A percentile compares a stretch with the other conserved stretches of the same genome.
phyloP scores from a whole-genome alignment of 2,329 filamentous ascomycete genomes.

The Volutella citrinella region DNA sequence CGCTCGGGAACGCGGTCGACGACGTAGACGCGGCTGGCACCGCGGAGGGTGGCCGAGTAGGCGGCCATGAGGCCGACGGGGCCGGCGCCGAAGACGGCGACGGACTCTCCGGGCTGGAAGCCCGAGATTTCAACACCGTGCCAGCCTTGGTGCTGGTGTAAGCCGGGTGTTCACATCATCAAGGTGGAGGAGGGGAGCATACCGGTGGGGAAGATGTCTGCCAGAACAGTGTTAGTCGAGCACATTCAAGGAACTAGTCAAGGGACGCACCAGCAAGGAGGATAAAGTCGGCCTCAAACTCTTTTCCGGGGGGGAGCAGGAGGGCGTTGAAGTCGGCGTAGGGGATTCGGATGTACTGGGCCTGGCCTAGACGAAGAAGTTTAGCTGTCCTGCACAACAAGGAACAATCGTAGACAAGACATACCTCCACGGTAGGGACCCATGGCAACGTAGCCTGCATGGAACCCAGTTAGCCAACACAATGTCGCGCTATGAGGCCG shows the following conservation, averaged over 20 bases:
- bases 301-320: slow-evolving; percentile 56
- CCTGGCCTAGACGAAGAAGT: slow-evolving; percentile 41
- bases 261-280: slow-evolving; percentile 35
- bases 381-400: not conserved
- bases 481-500: not conserved
- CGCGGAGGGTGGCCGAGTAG: slow-evolving; percentile 58
- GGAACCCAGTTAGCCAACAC: slow-evolving; percentile 1
- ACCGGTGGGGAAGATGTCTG: slow-evolving; percentile 34
- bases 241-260: slow-evolving; percentile 39
- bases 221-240: too few relatives aligned
- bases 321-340: slow-evolving; percentile 67
- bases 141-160: slow-evolving; percentile 39
- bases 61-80: slow-evolving; percentile 66
- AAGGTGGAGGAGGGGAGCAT: not conserved
- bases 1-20: slow-evolving; percentile 62
- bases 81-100: slow-evolving; percentile 63
- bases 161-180: not conserved
- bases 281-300: slow-evolving; percentile 60
- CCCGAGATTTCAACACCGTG: slow-evolving; percentile 55
- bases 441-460: slow-evolving; percentile 58
- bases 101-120: slow-evolving; percentile 58
- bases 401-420: not conserved
- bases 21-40: slow-evolving; percentile 59
- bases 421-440: slow-evolving; percentile 44
- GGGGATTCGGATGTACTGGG: slow-evolving; percentile 62